A percentile compares a stretch with the other conserved stretches of the same genome.
These are phyloP conservation scores for Serpula lacrymans DNA, from an alignment of 768 basidiomycete species.

Conservation along the genomic window DNA sequence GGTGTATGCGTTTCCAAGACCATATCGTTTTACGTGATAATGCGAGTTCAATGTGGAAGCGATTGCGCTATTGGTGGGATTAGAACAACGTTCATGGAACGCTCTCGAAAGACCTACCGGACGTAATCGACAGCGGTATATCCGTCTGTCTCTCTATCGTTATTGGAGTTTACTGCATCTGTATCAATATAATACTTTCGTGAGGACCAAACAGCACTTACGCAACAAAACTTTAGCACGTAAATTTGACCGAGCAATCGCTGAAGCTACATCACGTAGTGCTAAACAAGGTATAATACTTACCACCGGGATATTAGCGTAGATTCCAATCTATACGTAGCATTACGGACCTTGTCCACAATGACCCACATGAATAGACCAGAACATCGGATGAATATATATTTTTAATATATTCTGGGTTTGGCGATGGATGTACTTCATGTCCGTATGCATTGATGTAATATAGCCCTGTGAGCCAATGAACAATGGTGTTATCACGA, in stretches of 20 bases:
- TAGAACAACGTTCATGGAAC: constrained; percentile 6
- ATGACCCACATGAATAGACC: constrained; percentile 89
- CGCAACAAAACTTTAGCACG: constrained; percentile 82
- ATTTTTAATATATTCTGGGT: constrained; percentile 70
- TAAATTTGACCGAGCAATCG: constrained; percentile 72
- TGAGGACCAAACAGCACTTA: constrained; percentile 35
- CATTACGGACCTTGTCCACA: constrained; percentile 79
- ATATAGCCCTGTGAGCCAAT: constrained; percentile 54
- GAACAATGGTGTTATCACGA: not conserved
- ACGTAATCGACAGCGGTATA: constrained; percentile 87
- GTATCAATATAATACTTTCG: constrained; percentile 6
- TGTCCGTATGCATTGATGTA: constrained; percentile 91
- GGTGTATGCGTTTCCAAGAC: constrained; percentile 56
- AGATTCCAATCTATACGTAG: constrained; percentile 3
- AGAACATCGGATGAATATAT: constrained; percentile 61
- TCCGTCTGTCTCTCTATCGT: constrained; percentile 87
- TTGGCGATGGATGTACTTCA: constrained; percentile 89
- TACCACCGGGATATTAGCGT: constrained; percentile 2
- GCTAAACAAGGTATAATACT: constrained; percentile 93
- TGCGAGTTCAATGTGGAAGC: constrained; percentile 62
- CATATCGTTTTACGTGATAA: constrained; percentile 48
- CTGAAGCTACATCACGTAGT: constrained; percentile 71
- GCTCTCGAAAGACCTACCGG: constrained; percentile 38
- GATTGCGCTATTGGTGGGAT: constrained; percentile 50
- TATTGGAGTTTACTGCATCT: constrained; percentile 72